Evolutionary conservation across 495 filamentous ascomycete species (phyloP), one percentile per base, ranked within the genome.

Genomic region (Opeltia flavorubescens): DNA sequence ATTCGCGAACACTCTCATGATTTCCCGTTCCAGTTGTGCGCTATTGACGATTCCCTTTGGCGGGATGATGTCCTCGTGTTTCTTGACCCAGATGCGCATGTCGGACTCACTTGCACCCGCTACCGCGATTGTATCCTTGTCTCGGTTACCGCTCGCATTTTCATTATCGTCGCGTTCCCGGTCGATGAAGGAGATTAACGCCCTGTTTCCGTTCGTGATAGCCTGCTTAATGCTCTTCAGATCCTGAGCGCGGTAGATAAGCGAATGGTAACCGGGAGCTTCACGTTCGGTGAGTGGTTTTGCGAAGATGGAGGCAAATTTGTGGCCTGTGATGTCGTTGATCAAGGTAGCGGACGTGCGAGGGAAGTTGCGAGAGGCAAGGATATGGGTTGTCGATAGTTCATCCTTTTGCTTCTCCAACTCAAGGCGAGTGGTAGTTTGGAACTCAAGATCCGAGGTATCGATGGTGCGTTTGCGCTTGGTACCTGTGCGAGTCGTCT

Each of bases 1-100:
- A 56, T 98, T 98, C 43, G 85, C 82, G 57, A 95, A 95, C 83
- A 96, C 94, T 54, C 89, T 84, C 51, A 91, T 86, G n/a, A 98
- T 62, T 59, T 95, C 89, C 52, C 89, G 87, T 58, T 98, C 91
- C 12, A 98, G 69, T 59, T 98, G 91, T 3, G 80, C 75, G n/a
- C 80, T 84, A 64, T 96, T 98, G 59, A 98, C 84, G 48, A 98
- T 93, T 4, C 78, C 86, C 55, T 81, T 84, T 2, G 91, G 91
- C 15, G 91, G 89, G 12, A 89, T 66, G 35, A 94, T 64, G 35
- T 93, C 81, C 18, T 63, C 61, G 26, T 64, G 63, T 43, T 51
- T 48, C 3, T 50, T 41, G 21, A 58, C 46, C 66, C 74, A 76
- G 30, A 86, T 64, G 17, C 70, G 70, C 39, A 61, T 68, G 43